Evolutionary conservation across 306 rosid species (phyloP).

Genomic region (Acmispon strigosus): DNA sequence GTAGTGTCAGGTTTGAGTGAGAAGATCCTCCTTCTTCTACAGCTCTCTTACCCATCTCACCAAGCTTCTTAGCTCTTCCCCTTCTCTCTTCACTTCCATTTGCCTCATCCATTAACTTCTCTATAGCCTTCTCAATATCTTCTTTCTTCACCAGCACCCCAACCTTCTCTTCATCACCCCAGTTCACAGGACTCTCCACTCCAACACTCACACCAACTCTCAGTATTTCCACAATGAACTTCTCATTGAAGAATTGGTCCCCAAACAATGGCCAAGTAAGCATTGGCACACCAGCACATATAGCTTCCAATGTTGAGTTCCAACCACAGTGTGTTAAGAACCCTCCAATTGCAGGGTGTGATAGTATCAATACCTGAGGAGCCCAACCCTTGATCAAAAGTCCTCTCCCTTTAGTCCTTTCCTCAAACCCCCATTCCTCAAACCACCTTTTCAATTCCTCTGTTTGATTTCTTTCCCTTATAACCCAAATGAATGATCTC

Average conservation of each 20-base stretch:
- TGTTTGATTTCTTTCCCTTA: constrained; percentile 24
- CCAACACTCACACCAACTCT: constrained; percentile 37
- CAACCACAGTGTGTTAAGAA: constrained; percentile 67
- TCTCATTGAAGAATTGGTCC: constrained; percentile 59
- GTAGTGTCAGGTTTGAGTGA: constrained; percentile 13
- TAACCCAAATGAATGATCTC: constrained; percentile 46
- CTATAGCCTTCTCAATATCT: constrained; percentile 27
- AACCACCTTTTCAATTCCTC: constrained; percentile 44
- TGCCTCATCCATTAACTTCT: constrained; percentile 31
- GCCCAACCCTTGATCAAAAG: constrained; percentile 58
- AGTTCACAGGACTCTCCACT: constrained; percentile 21
- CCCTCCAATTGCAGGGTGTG: constrained; percentile 50
- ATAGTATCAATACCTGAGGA: constrained; percentile 47
- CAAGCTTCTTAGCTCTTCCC: constrained; percentile 27
- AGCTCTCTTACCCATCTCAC: constrained; percentile 34
- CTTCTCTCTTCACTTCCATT: constrained; percentile 36
- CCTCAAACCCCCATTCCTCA: constrained; percentile 31
- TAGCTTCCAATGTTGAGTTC: constrained; percentile 59
- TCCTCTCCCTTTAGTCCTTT: constrained; percentile 29
- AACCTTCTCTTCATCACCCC: constrained; percentile 39
- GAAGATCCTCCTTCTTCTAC: constrained; percentile 64
- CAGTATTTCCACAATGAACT: constrained; percentile 28
- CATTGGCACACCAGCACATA: constrained; percentile 47
- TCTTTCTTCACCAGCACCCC: constrained; percentile 41
- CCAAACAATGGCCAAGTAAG: constrained; percentile 58